Percentiles rank a stretch among this genome's conserved stretches.
phyloP scores from a whole-genome alignment of 768 basidiomycete species.

The Suillus variegatus region DNA sequence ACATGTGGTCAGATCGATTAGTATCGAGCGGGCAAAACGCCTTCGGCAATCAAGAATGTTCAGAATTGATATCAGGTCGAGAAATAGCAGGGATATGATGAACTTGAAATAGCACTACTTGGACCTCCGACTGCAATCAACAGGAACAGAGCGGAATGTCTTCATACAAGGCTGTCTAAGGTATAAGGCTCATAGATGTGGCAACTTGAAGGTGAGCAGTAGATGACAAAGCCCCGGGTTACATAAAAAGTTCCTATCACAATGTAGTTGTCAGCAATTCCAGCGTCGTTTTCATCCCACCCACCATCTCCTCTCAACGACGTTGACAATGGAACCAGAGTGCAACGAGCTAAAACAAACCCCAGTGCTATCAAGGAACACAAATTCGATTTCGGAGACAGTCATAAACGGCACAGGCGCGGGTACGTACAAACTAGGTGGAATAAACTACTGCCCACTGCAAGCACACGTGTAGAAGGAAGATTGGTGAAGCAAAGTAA shows the following conservation, averaged over 20 bases:
- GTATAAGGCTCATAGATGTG: neutral
- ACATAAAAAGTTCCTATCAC: constrained; percentile 33
- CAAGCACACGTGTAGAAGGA: constrained; percentile 1
- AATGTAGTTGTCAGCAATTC: constrained; percentile 36
- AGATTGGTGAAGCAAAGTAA: neutral
- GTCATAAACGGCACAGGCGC: constrained; percentile 9
- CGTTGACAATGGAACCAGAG: neutral
- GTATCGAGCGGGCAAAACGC: too few relatives aligned
- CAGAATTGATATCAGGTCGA: neutral
- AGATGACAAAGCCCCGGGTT: constrained; percentile 38
- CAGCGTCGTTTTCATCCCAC: constrained; percentile 30
- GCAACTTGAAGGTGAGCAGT: constrained; percentile 9
- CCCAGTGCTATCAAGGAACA: neutral
- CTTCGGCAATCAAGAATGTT: neutral
- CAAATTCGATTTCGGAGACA: constrained; percentile 3
- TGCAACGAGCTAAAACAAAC: neutral
- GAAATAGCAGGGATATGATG: neutral
- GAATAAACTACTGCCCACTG: constrained; percentile 4
- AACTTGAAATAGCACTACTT: neutral
- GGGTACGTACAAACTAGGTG: constrained; percentile 7
- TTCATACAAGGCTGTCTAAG: neutral
- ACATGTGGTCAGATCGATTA: neutral
- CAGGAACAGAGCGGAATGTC: neutral
- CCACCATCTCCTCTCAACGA: constrained; percentile 28
- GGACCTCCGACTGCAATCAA: neutral